Evolutionary conservation across 257 asterid species (phyloP).

Genomic region (Voacanga thouarsii): DNA sequence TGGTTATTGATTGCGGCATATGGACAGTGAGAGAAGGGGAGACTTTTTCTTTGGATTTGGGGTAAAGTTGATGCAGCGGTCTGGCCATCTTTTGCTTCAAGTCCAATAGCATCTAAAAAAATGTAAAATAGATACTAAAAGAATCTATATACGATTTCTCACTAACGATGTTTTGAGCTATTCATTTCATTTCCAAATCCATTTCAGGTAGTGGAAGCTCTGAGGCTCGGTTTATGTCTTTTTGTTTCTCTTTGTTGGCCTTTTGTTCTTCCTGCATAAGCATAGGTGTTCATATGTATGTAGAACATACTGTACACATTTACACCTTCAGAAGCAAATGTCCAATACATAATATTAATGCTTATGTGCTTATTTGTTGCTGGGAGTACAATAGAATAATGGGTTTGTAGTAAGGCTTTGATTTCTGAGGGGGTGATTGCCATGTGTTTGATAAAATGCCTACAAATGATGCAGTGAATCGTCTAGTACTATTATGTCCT

Average conservation of each 20-base stretch:
- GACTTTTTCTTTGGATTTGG: too few relatives aligned
- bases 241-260: neutral
- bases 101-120: neutral
- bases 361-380: neutral
- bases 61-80: neutral
- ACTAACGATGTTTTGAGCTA: slow-evolving; percentile 8
- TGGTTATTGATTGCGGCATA: too few relatives aligned
- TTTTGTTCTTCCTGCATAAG: neutral
- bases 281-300: neutral
- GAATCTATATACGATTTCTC: neutral
- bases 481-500: too few relatives aligned
- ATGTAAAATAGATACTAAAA: too few relatives aligned
- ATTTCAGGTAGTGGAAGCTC: slow-evolving; percentile 8
- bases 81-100: neutral
- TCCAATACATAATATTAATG: neutral
- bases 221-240: neutral
- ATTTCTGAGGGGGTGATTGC: too few relatives aligned
- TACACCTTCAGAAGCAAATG: neutral
- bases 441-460: too few relatives aligned
- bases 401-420: neutral
- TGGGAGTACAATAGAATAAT: neutral
- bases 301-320: neutral
- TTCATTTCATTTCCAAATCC: slow-evolving; percentile 11
- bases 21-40: too few relatives aligned
- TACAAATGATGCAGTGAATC: too few relatives aligned